Conservation (phyloP, 2,329 filamentous ascomycete species). For the Cladosporium sp. region DNA sequence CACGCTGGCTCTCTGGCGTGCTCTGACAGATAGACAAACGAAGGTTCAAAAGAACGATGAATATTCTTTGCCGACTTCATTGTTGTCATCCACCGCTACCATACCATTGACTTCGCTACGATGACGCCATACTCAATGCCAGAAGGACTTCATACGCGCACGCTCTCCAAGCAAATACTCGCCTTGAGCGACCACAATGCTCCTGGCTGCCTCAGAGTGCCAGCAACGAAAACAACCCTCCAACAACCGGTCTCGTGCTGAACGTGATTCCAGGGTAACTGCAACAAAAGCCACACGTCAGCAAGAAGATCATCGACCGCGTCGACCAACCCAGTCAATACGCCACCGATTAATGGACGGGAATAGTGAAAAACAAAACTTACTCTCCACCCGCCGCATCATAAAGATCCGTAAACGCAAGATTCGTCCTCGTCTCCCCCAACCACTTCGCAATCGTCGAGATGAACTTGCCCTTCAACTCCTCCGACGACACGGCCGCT, state of each 20-base stretch:
- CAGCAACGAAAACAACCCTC: slow-evolving; percentile 49
- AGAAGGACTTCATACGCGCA: too few relatives aligned
- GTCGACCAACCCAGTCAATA: too few relatives aligned
- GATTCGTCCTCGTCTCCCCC: slow-evolving; percentile 44
- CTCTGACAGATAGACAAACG: not conserved
- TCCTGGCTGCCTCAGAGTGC: slow-evolving; percentile 21
- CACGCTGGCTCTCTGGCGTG: not conserved
- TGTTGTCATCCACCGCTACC: not conserved
- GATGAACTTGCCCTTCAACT: slow-evolving; percentile 47
- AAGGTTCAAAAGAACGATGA: not conserved
- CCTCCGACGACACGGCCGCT: slow-evolving; percentile 41
- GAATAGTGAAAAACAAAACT: too few relatives aligned
- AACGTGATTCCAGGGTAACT: slow-evolving; percentile 33
- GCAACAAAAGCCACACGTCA: not conserved
- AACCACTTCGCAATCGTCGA: slow-evolving; percentile 47
- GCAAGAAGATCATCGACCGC: not conserved
- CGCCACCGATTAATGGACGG: not conserved
- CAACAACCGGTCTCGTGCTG: slow-evolving; percentile 49
- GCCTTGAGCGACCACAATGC: too few relatives aligned
- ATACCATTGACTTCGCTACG: not conserved
- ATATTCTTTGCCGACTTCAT: not conserved
- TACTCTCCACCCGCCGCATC: slow-evolving; percentile 41
- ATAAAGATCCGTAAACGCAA: slow-evolving; percentile 50
- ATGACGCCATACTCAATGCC: too few relatives aligned
- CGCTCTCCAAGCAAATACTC: too few relatives aligned